These are phyloP conservation scores for Allium sativum DNA, from an alignment of 106 monocot genomes.

Conservation along the genomic window DNA sequence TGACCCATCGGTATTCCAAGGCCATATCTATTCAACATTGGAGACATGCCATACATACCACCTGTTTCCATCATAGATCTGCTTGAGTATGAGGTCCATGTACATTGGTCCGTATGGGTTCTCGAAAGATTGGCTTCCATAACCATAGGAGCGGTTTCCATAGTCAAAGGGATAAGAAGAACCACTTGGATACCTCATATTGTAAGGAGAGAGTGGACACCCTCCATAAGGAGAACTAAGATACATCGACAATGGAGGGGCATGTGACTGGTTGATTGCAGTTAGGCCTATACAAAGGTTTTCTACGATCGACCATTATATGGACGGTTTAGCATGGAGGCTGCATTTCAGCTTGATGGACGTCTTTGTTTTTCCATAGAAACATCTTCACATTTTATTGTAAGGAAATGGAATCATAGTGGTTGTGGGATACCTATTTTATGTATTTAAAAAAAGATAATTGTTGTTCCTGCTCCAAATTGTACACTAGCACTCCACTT, in stretches of 20 bases:
- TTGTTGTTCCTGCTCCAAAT: too few relatives aligned
- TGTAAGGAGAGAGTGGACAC: constrained; percentile 50
- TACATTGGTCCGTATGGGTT: constrained; percentile 64
- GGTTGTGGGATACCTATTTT: too few relatives aligned
- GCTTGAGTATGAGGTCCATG: constrained; percentile 44
- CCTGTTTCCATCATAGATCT: constrained; percentile 63
- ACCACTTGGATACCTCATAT: constrained; percentile 22
- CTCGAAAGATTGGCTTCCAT: constrained; percentile 38
- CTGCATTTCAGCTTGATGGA: too few relatives aligned
- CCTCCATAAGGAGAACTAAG: constrained; percentile 42
- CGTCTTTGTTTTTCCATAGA: too few relatives aligned
- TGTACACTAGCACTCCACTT: too few relatives aligned
- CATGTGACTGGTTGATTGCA: too few relatives aligned
- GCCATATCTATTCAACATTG: constrained; percentile 68
- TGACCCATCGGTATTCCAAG: constrained; percentile 55
- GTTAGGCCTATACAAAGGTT: too few relatives aligned
- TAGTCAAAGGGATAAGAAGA: constrained; percentile 47
- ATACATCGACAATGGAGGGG: constrained; percentile 54
- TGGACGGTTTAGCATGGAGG: too few relatives aligned
- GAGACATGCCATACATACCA: constrained; percentile 90
- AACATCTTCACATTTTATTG: too few relatives aligned
- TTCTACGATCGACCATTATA: too few relatives aligned
- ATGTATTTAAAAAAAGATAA: too few relatives aligned
- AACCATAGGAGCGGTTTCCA: constrained; percentile 10
- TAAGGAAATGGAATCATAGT: too few relatives aligned